Evolutionary conservation across 2,329 filamentous ascomycete species (phyloP), one percentile per base, ranked within the genome.

Genomic region (Cladophialophora exuberans): DNA sequence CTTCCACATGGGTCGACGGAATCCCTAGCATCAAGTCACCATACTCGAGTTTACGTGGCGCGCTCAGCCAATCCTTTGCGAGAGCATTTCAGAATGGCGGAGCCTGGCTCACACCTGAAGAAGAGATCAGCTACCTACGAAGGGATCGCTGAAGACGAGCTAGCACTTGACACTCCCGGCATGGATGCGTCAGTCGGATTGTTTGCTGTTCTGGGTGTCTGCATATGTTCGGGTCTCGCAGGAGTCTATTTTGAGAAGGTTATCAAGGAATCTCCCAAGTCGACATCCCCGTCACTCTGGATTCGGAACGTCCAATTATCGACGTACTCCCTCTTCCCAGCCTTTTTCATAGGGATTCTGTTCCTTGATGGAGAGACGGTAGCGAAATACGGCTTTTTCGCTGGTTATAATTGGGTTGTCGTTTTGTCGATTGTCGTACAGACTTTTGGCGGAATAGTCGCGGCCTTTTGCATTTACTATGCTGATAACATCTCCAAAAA

Each of bases 221-320:
- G 90, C 47, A 77, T 86, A 7, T 81, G 94, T 6, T 96, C 92
- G 1, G 91, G 91, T 2, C 75, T 96, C 44, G 93, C 90, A 0
- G 89, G 91, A 0, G 90, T 77, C 2, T 76, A 75, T 48, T 77
- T 78, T 61, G 76, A 97, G 71, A 97, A 95, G 73, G 85, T 97
- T 2, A 78, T 97, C 52, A 96, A 95, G 70, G 88, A 96, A 62
- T 88, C 88, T n/a, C 80, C 83, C 0, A 80, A 81, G 1, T 81
- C 85, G 43, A 86, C 86, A 4, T 93, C n/a, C n/a, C n/a, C n/a
- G n/a, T n/a, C 90, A 0, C 80, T 97, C 11, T 99, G 94, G 94
- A 86, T 94, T 38, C 86, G 94, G 59, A 99, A 97, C 69, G 88
- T 97, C 42, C 94, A 99, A 71, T 78, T 99, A 20, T 92, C 91